A percentile compares a stretch with the other conserved stretches of the same genome.
Conservation (phyloP, 2,329 filamentous ascomycete genomes). For the Cercospora brassicicola region DNA sequence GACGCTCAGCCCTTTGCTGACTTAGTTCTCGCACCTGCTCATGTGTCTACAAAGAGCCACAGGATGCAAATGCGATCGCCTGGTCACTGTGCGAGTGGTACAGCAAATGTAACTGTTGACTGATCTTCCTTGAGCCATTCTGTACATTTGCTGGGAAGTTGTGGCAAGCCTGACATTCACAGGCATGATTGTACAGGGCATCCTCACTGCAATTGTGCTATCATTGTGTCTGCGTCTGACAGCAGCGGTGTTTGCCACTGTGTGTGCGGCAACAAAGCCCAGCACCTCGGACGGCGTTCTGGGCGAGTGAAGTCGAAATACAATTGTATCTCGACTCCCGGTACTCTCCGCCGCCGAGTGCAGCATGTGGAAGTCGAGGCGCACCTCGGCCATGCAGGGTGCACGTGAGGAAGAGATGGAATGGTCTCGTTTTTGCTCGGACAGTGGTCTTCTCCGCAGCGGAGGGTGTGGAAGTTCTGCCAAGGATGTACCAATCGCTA, state of each 20-base stretch:
- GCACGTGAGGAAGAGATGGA: background rate
- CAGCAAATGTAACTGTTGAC: background rate
- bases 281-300: background rate
- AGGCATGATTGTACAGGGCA: background rate
- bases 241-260: background rate
- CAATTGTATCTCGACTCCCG: background rate
- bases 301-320: background rate
- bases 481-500: background rate
- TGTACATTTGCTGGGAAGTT: background rate
- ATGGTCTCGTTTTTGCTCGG: background rate
- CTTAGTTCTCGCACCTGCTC: background rate
- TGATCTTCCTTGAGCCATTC: background rate
- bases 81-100: background rate
- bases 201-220: background rate
- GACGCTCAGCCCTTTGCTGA: background rate
- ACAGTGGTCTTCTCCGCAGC: slow-evolving; percentile 4
- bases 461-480: background rate
- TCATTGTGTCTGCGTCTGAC: background rate
- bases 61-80: background rate
- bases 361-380: slow-evolving; percentile 4
- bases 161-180: background rate
- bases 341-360: background rate
- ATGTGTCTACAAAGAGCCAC: background rate
- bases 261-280: background rate
- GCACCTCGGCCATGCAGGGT: slow-evolving; percentile 5